Evolutionary conservation across 1,284 basidiomycete genomes (phyloP), one percentile per base, ranked within the genome.

Genomic region (Heterobasidion parviporum): DNA sequence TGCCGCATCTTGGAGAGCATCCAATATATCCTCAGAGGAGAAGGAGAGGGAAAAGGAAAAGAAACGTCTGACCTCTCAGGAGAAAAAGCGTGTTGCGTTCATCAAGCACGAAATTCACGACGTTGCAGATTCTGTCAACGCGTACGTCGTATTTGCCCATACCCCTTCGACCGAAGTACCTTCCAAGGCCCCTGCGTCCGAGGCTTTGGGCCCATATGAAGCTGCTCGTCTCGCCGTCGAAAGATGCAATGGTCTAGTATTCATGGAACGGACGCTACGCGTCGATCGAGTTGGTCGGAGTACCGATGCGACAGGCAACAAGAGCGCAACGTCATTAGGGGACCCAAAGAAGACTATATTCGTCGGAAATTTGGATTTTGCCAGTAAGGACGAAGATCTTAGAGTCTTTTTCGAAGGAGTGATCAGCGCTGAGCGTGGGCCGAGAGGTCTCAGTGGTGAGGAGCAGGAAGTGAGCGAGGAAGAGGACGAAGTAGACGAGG

Each of bases 1-100:
- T 45, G 72, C 82, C 0, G 79, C 83, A 6, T 75, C 82, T 20
- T 96, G 93, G 91, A 83, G 78, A 50, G 75, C 68, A 48, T 63
- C 76, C 33, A 80, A 78, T 66, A 67, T 66, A 55, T 73, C 75
- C 36, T 73, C 76, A 32, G 72, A 70, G 18, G 61, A 64, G 9
- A 64, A 63, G 41, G 66, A 68, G 46, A 63, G 70, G 15, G 76
- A 78, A 14, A 57, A 61, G 6, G 79, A 80, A 57, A 87, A 86
- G 67, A 74, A 72, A n/a, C 92, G 82, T 67, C 79, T 97, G 54
- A 92, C 83, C 16, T 78, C 91, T 0, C 81, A 80, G 56, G 91
- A 98, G 70, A 98, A 98, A 77, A 92, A 96, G 71, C 91, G 89
- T 64, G 86, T 98, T 44, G 92, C 94, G 0, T 97, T 94, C 68